These are phyloP conservation scores for Alternaria brassicae DNA, from an alignment of 2,329 filamentous ascomycete species.

Conservation along the genomic window DNA sequence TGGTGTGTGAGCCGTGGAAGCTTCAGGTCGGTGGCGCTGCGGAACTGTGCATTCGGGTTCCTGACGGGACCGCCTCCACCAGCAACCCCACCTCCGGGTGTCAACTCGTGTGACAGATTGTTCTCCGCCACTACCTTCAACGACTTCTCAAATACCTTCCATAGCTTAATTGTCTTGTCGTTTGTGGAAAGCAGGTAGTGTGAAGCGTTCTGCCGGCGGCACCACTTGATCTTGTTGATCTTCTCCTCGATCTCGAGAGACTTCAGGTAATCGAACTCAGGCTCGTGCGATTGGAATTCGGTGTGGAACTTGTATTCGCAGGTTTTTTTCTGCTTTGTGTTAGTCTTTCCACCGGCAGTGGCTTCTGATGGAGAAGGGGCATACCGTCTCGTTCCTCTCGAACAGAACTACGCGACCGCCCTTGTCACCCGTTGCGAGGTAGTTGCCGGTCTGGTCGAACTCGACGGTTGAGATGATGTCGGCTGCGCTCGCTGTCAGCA, in stretches of 20 bases:
- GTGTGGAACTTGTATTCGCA: constrained; percentile 99
- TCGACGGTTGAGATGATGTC: constrained; percentile 93
- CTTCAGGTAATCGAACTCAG: constrained; percentile 99
- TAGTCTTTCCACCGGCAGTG: constrained; percentile 11
- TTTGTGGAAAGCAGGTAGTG: constrained; percentile 98
- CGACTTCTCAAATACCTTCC: constrained; percentile 99
- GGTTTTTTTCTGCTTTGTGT: constrained; percentile 83
- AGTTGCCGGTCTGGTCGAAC: constrained; percentile 89
- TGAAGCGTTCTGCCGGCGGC: constrained; percentile 94
- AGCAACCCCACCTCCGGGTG: constrained; percentile 72
- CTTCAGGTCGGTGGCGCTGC: constrained; percentile 82
- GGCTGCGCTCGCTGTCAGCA: constrained; percentile 58
- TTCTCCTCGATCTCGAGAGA: constrained; percentile 99
- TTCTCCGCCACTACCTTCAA: constrained; percentile 99
- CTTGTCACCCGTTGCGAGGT: constrained; percentile 89
- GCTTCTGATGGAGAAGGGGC: constrained; percentile 40
- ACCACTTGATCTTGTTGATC: constrained; percentile 99
- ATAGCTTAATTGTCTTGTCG: constrained; percentile 99
- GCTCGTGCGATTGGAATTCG: constrained; percentile 99
- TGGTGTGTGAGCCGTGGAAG: constrained; percentile 96
- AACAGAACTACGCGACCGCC: constrained; percentile 85
- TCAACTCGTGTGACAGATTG: constrained; percentile 94
- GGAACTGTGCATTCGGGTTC: constrained; percentile 77
- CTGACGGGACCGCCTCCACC: constrained; percentile 81
- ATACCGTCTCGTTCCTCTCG: constrained; percentile 93